phyloP scores from a whole-genome alignment of 495 filamentous ascomycete genomes.

The Talaromyces ruber region DNA sequence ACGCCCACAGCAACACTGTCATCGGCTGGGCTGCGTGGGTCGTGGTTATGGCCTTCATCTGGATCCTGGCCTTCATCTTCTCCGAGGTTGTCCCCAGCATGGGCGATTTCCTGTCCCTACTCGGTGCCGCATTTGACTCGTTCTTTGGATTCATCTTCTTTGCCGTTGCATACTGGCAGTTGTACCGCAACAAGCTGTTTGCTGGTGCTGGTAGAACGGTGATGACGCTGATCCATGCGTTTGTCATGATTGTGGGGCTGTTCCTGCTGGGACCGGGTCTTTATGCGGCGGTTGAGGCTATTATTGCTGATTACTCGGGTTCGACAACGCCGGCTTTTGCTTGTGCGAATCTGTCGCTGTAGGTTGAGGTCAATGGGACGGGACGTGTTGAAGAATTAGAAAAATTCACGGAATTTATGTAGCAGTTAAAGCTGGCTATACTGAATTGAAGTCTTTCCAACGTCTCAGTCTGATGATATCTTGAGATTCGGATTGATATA shows the following conservation, averaged over 20 bases:
- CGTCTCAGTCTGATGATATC: background rate
- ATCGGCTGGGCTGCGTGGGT: constrained; percentile 73
- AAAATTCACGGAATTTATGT: background rate
- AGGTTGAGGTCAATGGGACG: background rate
- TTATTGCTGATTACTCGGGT: constrained; percentile 36
- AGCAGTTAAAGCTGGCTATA: background rate
- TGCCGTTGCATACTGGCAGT: constrained; percentile 78
- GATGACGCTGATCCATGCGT: constrained; percentile 54
- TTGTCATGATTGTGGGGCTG: constrained; percentile 63
- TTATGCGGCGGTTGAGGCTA: constrained; percentile 54
- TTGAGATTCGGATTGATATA: background rate
- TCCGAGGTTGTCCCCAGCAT: constrained; percentile 90
- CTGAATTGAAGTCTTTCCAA: background rate
- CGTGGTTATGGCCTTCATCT: constrained; percentile 62
- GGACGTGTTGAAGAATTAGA: background rate
- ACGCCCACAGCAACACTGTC: constrained; percentile 71
- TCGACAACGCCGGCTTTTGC: constrained; percentile 33
- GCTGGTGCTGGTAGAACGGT: constrained; percentile 52
- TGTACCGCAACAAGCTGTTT: constrained; percentile 60
- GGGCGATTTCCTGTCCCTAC: constrained; percentile 68
- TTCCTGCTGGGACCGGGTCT: constrained; percentile 72
- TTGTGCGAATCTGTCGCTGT: constrained; percentile 38
- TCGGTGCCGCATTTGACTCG: constrained; percentile 85
- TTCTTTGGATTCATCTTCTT: constrained; percentile 95
- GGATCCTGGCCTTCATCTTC: constrained; percentile 74